These are phyloP conservation scores for Actinomortierella ambigua DNA, from an alignment of 371 early-diverging fungal genomes.

Conservation along the genomic window DNA sequence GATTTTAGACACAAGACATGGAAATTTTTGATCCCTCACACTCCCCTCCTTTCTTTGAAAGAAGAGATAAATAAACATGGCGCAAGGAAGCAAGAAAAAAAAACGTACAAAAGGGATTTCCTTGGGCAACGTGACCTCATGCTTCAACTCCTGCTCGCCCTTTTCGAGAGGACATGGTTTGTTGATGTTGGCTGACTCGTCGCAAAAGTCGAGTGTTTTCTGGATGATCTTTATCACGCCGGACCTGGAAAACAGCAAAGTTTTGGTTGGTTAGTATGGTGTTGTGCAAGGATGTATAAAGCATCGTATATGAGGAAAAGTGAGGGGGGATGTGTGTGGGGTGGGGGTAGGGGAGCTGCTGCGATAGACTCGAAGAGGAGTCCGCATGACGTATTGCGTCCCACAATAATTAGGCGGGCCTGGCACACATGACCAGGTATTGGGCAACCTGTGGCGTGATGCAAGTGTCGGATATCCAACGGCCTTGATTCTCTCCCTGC, in stretches of 20 bases:
- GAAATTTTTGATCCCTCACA: no score
- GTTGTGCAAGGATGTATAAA: not conserved
- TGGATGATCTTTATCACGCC: constrained; percentile 52
- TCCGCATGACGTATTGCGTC: no score
- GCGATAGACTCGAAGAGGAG: no score
- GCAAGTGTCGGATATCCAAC: no score
- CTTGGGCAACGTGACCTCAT: constrained; percentile 60
- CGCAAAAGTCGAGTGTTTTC: constrained; percentile 56
- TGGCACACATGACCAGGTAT: no score
- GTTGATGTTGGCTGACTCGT: constrained; percentile 54
- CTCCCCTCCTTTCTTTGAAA: no score
- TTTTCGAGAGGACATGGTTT: constrained; percentile 59
- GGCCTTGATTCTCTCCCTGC: no score
- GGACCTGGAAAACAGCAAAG: constrained; percentile 16
- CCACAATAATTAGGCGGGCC: no score
- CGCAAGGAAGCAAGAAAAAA: not conserved
- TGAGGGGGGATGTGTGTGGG: not conserved
- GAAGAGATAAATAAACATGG: not conserved
- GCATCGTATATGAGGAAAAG: not conserved
- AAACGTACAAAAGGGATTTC: constrained; percentile 50
- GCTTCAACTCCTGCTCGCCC: constrained; percentile 51
- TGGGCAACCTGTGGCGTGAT: no score
- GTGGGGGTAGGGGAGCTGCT: no score
- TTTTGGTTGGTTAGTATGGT: not conserved
- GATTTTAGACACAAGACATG: not conserved